Evolutionary conservation across 2,329 filamentous ascomycete genomes (phyloP).

Genomic region (Penicillium fuscoglaucum): DNA sequence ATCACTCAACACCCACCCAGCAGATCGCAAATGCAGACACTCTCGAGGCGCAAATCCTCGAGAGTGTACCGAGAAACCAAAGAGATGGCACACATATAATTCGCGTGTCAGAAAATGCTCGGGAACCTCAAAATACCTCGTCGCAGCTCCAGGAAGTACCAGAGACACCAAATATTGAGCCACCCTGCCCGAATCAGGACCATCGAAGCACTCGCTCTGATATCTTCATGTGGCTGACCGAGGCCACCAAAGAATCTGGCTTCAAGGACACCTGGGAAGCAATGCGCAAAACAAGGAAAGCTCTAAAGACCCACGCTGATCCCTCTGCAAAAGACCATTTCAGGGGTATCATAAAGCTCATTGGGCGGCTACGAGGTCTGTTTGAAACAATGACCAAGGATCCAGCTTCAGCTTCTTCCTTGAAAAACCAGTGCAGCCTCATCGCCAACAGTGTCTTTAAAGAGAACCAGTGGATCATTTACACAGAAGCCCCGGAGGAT

Average conservation of each 20-base stretch:
- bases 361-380: background rate
- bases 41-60: background rate
- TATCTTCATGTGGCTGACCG: slow-evolving; percentile 6
- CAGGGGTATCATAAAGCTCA: slow-evolving; percentile 1
- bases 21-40: background rate
- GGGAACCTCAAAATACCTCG: background rate
- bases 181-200: background rate
- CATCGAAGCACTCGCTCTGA: background rate
- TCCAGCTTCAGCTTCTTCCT: background rate
- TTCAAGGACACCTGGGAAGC: slow-evolving; percentile 8
- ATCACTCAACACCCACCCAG: background rate
- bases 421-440: background rate
- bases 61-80: background rate
- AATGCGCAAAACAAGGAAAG: background rate
- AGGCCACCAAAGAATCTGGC: slow-evolving; percentile 3
- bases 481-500: slow-evolving; percentile 10
- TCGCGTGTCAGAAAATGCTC: background rate
- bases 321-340: background rate
- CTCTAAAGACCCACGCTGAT: background rate
- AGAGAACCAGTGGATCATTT: slow-evolving; percentile 9
- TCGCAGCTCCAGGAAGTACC: background rate
- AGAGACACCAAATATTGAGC: background rate
- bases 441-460: slow-evolving; percentile 9
- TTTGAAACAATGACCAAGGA: background rate
- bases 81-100: background rate